These are phyloP conservation scores for Kitagawia praeruptora DNA, from an alignment of 129 eudicot species.

Conservation along the genomic window DNA sequence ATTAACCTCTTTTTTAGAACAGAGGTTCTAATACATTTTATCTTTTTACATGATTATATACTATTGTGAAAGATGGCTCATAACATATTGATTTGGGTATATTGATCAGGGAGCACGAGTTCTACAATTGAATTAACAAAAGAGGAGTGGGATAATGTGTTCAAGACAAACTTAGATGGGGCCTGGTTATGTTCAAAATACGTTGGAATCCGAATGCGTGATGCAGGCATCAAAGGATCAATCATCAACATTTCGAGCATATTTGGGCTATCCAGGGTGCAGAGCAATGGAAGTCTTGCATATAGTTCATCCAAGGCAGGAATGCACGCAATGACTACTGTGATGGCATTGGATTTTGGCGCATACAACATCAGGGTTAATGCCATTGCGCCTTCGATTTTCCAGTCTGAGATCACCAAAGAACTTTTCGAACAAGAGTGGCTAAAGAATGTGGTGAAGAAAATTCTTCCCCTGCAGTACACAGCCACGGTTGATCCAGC, in stretches of 20 bases:
- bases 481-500: constrained; percentile 40
- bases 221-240: neutral
- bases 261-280: constrained; percentile 2
- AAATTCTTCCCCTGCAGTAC: constrained; percentile 8
- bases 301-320: constrained; percentile 10
- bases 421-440: constrained; percentile 6
- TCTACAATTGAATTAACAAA: constrained; percentile 9
- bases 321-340: constrained; percentile 11
- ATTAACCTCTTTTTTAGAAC: too few relatives aligned
- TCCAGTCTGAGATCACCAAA: constrained; percentile 10
- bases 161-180: constrained; percentile 6
- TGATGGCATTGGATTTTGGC: constrained; percentile 8
- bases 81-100: neutral
- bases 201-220: neutral
- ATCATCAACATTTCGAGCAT: constrained; percentile 9
- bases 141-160: constrained; percentile 11
- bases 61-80: neutral
- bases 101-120: constrained; percentile 2
- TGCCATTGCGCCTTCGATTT: constrained; percentile 1
- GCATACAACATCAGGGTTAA: constrained; percentile 3
- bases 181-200: constrained; percentile 13
- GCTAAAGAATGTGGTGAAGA: constrained; percentile 7
- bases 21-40: neutral
- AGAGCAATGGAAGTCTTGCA: constrained; percentile 9
- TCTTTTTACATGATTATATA: neutral